Conservation (phyloP, 345 rosid species). For the Salix dunnii region DNA sequence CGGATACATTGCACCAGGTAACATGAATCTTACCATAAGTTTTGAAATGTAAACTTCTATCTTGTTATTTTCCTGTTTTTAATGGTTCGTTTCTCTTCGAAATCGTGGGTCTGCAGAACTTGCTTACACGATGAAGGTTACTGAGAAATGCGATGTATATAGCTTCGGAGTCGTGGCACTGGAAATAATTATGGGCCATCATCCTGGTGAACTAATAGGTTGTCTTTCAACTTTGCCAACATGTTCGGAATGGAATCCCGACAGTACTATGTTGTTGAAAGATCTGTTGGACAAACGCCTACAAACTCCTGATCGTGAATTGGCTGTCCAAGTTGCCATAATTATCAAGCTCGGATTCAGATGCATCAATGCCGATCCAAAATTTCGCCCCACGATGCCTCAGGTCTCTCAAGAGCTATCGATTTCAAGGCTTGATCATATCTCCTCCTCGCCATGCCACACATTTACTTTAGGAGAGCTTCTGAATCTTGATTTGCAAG, state of each 20-base stretch:
- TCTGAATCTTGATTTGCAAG: not conserved
- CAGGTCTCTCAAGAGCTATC: slow-evolving; percentile 20
- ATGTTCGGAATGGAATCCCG: slow-evolving; percentile 7
- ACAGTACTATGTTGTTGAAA: not conserved
- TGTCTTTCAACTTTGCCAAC: not conserved
- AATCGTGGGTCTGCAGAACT: slow-evolving; percentile 22
- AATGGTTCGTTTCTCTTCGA: not conserved
- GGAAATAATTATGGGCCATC: slow-evolving; percentile 24
- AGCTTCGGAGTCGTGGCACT: slow-evolving; percentile 37
- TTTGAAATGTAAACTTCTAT: not conserved
- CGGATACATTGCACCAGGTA: slow-evolving; percentile 26
- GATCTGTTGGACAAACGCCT: slow-evolving; percentile 28
- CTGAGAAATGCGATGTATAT: slow-evolving; percentile 33
- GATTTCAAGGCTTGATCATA: not conserved
- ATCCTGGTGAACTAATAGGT: slow-evolving; percentile 26
- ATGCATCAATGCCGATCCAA: slow-evolving; percentile 24
- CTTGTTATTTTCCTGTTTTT: not conserved
- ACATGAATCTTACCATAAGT: not conserved
- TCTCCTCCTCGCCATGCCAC: not conserved
- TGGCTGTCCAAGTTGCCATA: slow-evolving; percentile 15
- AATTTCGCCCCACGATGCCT: slow-evolving; percentile 30
- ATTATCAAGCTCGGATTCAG: slow-evolving; percentile 19
- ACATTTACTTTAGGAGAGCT: not conserved
- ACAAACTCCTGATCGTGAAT: slow-evolving; percentile 11
- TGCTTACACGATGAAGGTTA: slow-evolving; percentile 37